Base-by-base conservation (phyloP, 768 basidiomycete genomes). In the Boletus rufocinnamomeus region DNA sequence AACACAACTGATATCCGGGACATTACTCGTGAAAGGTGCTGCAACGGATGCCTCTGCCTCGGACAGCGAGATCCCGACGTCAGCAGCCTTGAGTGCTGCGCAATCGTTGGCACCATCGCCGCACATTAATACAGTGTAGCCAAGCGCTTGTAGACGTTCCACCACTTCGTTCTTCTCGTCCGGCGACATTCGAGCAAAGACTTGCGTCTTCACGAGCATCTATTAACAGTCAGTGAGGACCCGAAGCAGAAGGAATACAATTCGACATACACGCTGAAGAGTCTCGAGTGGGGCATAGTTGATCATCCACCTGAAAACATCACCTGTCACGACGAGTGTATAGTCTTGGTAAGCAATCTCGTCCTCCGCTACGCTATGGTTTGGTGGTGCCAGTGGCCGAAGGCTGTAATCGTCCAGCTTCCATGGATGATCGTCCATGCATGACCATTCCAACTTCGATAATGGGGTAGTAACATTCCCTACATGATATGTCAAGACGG, bases 31-130 rank as follows among this genome's bases (percentile, higher is more conserved):
- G 72, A 99, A 98, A 0, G 97, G 97, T 7, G 97, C 97, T 6
- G 97, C 97, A 38, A 99, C 95, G 40, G 94, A 95, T 7, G 97
- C 97, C 74, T 99, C 97, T 1, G 97, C 97, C 70, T 99, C 97
- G 0, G 95, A 98, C 14, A 99, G 75, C 3, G 95, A 97, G 48
- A 99, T 84, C 0, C 97, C 97, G 41, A 99, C 96, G 69, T 99
- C 97, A 7, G 97, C 97, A 4, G 97, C 96, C 74, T 98, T 99
- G 64, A 99, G 81, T 11, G 97, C 97, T 27, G 96, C 95, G 69
- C 97, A 98, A 69, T 99, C 97, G 69, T 99, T 99, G 2, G 97
- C 97, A 43, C 97, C 97, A 68, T 99, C 97, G 35, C 97, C 97
- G 65, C 97, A 98, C 89, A 98, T 98, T 11, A 96, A 82, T 16